Evolutionary conservation across 1,284 basidiomycete genomes (phyloP), one percentile per base, ranked within the genome.

Genomic region (Ceratobasidium sp.): DNA sequence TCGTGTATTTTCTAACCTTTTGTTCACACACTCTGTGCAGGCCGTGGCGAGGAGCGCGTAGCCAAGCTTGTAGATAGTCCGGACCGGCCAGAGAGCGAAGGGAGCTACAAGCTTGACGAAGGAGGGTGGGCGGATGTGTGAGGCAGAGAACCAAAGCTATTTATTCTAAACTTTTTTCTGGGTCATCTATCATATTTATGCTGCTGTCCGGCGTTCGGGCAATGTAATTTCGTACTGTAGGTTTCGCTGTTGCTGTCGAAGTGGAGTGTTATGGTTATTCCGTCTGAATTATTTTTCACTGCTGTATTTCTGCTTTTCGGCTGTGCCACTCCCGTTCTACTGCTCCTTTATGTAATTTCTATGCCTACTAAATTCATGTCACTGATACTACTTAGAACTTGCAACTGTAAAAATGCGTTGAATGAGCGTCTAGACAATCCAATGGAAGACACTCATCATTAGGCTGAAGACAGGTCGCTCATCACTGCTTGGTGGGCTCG

Each of bases 31-130:
- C 40, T 82, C 82, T 17, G 51, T 51, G 43, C 56, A 93, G 95
- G 96, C 79, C 91, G 95, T 61, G 96, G 94, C 4, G 96, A 97
- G 82, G 96, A 98, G 85, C 92, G 96, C 76, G 95, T 97, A 40
- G 95, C 95, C n/a, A 98, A 97, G 82, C 88, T 98, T 2, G 93
- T 96, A 54, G 96, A 98, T 82, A 96, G 94, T 81, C 96, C 96
- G 4, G 96, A 97, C 82, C 89, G 92, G 80, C 94, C 95, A 8
- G 95, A 97, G 84, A 95, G 93, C 80, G 95, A 97, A 84, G 95
- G 95, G 1, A 95, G 94, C 0, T 97, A 96, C 84, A 95, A 94
- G 82, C 87, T 97, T 37, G 93, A 94, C 80, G 93, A 94, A 86
- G 93, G 93, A 52, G 93, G 93, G 44, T 95, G 93, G 93, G 87